These are phyloP conservation scores for Pseudisothecium myosuroides DNA, from an alignment of 225 moss, liverwort and hornwort species.

Conservation along the genomic window DNA sequence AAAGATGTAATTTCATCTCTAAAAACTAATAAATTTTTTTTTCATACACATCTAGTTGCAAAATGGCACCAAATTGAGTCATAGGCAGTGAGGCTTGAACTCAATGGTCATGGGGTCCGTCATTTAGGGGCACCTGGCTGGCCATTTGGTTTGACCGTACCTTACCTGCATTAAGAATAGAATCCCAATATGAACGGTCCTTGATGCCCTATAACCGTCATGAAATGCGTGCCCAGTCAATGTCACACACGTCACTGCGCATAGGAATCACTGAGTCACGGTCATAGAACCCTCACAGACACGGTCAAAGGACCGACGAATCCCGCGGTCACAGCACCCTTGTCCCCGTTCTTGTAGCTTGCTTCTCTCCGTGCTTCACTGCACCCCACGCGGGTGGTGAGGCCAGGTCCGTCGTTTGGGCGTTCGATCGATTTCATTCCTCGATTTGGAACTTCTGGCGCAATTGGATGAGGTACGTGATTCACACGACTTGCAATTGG, in stretches of 20 bases:
- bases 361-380: not conserved
- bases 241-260: not conserved
- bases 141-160: not conserved
- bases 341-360: not conserved
- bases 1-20: too few species aligned
- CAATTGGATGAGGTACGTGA: not conserved
- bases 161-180: not conserved
- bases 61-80: too few species aligned
- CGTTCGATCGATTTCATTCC: not conserved
- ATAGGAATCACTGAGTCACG: not conserved
- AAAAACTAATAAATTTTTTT: too few species aligned
- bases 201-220: not conserved
- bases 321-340: not conserved
- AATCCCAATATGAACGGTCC: not conserved
- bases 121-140: too few species aligned
- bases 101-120: too few species aligned
- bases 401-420: not conserved
- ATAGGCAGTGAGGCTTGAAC: too few species aligned
- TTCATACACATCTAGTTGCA: too few species aligned
- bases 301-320: not conserved
- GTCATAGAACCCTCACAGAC: not conserved
- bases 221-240: not conserved
- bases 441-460: not conserved
- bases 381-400: not conserved
- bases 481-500: not conserved